Conservation (phyloP, 768 basidiomycete species). For the Daedaleopsis sinensis region DNA sequence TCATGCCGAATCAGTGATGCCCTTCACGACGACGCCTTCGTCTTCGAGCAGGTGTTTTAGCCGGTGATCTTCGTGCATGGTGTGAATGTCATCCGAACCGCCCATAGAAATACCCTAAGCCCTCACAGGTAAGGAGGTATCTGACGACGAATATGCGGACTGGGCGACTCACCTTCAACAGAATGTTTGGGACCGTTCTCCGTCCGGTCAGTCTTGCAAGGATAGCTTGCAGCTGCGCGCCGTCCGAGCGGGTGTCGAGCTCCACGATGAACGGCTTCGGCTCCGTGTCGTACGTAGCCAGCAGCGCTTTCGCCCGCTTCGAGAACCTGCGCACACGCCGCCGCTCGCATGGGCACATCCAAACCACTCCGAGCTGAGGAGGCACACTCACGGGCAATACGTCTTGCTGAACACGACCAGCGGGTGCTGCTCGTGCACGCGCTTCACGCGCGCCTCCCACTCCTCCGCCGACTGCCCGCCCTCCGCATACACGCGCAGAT, state of each 20-base stretch:
- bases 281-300: slow-evolving; percentile 58
- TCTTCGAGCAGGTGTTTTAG: slow-evolving; percentile 50
- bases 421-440: slow-evolving; percentile 55
- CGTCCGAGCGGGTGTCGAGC: slow-evolving; percentile 69
- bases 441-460: slow-evolving; percentile 46
- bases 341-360: neutral
- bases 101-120: slow-evolving; percentile 33
- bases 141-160: neutral
- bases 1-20: neutral
- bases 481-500: slow-evolving; percentile 57
- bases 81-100: slow-evolving; percentile 62
- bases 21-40: slow-evolving; percentile 44
- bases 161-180: slow-evolving; percentile 51
- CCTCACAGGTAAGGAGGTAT: neutral
- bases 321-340: slow-evolving; percentile 51
- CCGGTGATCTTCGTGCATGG: slow-evolving; percentile 50
- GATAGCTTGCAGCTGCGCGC: slow-evolving; percentile 62
- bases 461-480: slow-evolving; percentile 39
- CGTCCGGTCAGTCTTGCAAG: slow-evolving; percentile 67
- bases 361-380: neutral
- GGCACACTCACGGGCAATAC: slow-evolving; percentile 67
- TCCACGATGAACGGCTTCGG: slow-evolving; percentile 74
- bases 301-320: slow-evolving; percentile 59
- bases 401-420: slow-evolving; percentile 85
- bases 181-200: slow-evolving; percentile 75